phyloP scores from a whole-genome alignment of 441 rosid genomes.

The Pelargonium myrrhifolium region DNA sequence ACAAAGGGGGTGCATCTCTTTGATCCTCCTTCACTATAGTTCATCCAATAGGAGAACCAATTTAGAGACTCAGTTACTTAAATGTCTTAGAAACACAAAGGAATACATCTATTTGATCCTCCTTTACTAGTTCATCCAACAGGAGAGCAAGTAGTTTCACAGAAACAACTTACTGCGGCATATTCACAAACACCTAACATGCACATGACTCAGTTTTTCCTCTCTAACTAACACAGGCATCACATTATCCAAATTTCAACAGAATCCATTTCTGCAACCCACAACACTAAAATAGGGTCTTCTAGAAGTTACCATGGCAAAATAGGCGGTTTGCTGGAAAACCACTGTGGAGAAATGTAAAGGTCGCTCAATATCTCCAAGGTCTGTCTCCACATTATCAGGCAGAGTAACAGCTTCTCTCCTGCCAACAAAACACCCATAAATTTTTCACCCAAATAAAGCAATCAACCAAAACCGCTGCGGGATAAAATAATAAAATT shows the following conservation, averaged over 20 bases:
- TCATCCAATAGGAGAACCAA: no score
- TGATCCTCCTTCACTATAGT: not conserved
- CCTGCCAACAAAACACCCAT: conserved; percentile 32
- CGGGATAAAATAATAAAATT: no score
- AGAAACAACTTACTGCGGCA: not conserved
- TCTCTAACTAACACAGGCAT: not conserved
- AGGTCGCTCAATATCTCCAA: conserved; percentile 48
- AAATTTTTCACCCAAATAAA: not conserved
- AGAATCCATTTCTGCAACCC: not conserved
- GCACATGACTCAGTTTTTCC: not conserved
- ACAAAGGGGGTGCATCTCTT: not conserved
- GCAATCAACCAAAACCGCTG: not conserved
- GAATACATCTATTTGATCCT: not conserved
- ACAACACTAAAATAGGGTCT: conserved; percentile 1
- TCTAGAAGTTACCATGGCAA: conserved; percentile 55
- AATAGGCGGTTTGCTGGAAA: conserved; percentile 47
- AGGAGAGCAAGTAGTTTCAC: not conserved
- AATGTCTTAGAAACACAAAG: not conserved
- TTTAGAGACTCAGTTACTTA: not conserved
- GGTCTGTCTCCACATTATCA: conserved; percentile 46
- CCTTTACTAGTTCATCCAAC: not conserved
- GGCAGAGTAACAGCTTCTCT: conserved; percentile 72
- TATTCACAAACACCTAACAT: not conserved
- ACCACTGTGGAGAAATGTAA: conserved; percentile 38
- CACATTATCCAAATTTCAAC: not conserved